A percentile compares a stretch with the other conserved stretches of the same genome.
phyloP scores from a whole-genome alignment of 139 green algal species.

The Tetratostichococcus sp. region DNA sequence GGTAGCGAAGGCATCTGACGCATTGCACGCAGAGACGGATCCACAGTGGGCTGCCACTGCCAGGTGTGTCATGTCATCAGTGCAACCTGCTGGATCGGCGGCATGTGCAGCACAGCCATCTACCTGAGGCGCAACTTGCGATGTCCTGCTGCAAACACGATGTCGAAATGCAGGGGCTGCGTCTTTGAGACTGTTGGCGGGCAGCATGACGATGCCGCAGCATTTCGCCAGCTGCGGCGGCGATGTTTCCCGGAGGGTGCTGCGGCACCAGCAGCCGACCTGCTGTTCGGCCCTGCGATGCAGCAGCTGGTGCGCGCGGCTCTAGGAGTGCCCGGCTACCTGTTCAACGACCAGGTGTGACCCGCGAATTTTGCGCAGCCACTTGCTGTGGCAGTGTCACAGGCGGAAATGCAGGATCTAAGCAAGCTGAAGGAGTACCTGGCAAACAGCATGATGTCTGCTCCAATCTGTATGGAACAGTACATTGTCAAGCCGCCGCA shows the following conservation, averaged over 20 bases:
- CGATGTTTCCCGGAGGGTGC: background rate
- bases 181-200: slow-evolving; percentile 10
- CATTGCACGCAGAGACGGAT: too few relatives aligned
- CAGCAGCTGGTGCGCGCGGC: background rate
- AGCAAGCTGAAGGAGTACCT: too few relatives aligned
- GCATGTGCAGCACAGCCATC: too few relatives aligned
- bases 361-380: background rate
- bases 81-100: too few relatives aligned
- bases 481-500: slow-evolving; percentile 38
- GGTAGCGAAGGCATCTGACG: too few relatives aligned
- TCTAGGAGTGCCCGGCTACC: slow-evolving; percentile 10
- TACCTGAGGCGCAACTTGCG: too few relatives aligned
- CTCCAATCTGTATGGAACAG: slow-evolving; percentile 9
- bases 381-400: background rate
- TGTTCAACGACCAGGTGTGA: slow-evolving; percentile 32
- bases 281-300: slow-evolving; percentile 14
- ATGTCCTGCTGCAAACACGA: background rate
- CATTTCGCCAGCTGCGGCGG: background rate
- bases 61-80: too few relatives aligned
- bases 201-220: background rate
- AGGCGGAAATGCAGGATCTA: background rate
- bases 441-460: too few relatives aligned
- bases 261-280: background rate
- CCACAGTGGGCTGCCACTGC: too few relatives aligned
- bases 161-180: background rate